Conservation (phyloP, 106 monocot species). For the Ottelia alismoides region DNA sequence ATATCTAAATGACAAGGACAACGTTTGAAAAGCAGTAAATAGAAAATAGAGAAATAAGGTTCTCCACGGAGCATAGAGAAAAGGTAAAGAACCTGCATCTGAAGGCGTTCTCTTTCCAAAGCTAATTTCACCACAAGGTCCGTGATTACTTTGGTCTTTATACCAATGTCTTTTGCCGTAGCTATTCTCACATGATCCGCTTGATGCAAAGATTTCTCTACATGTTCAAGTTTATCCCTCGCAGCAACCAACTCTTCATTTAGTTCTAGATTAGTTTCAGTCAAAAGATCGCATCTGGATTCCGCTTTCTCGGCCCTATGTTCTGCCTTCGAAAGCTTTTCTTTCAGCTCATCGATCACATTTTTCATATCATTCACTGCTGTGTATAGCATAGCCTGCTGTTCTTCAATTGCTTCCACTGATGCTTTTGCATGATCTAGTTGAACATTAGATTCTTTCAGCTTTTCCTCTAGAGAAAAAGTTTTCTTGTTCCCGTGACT, state of each 20-base stretch:
- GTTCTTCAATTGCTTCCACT: constrained; percentile 62
- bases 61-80: too few species aligned
- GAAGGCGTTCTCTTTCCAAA: constrained; percentile 63
- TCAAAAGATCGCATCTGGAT: constrained; percentile 44
- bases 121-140: constrained; percentile 61
- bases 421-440: constrained; percentile 74
- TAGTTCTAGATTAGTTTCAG: constrained; percentile 75
- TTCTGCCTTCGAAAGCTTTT: constrained; percentile 67
- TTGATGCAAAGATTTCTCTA: constrained; percentile 49
- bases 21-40: too few species aligned
- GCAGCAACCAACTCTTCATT: constrained; percentile 62
- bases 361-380: constrained; percentile 69
- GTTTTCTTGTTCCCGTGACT: constrained; percentile 26
- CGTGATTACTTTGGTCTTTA: constrained; percentile 46
- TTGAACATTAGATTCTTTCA: constrained; percentile 59
- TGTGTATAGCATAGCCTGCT: constrained; percentile 42
- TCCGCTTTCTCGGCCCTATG: constrained; percentile 58
- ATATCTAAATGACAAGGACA: too few species aligned
- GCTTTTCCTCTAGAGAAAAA: constrained; percentile 42
- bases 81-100: constrained; percentile 76
- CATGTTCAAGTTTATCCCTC: constrained; percentile 33
- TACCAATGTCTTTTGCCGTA: constrained; percentile 53
- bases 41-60: too few species aligned
- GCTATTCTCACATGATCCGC: constrained; percentile 38
- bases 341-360: constrained; percentile 69